Evolutionary conservation across 1,284 basidiomycete species (phyloP).

Genomic region (Coriolopsis trogii): DNA sequence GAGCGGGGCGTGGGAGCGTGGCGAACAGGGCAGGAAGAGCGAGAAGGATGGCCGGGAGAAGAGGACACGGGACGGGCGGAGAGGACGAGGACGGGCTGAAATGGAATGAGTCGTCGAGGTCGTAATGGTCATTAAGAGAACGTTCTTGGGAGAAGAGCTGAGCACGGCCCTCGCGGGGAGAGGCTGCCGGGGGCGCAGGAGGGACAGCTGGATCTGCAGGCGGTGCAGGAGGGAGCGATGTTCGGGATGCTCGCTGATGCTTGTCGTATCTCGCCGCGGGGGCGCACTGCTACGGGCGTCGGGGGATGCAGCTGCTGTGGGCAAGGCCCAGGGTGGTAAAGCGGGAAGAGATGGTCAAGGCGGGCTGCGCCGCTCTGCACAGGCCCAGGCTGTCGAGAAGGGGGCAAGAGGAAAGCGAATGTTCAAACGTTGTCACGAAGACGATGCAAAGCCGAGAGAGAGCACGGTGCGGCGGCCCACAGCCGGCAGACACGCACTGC

Average conservation of each 20-base stretch:
- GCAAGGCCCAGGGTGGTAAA: too few species aligned
- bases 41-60: background rate
- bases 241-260: too few species aligned
- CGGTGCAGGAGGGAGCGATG: slow-evolving; percentile 13
- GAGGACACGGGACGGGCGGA: background rate
- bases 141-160: background rate
- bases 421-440: too few species aligned
- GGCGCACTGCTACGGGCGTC: too few species aligned
- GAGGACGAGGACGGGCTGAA: slow-evolving; percentile 9
- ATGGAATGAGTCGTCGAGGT: slow-evolving; percentile 20
- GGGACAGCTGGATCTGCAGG: slow-evolving; percentile 15
- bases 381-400: too few species aligned
- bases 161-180: background rate
- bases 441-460: background rate
- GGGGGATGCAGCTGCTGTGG: too few species aligned
- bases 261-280: too few species aligned
- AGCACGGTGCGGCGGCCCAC: background rate
- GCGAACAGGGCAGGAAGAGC: background rate
- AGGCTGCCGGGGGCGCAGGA: background rate
- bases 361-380: too few species aligned
- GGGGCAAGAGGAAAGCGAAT: too few species aligned
- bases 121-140: slow-evolving; percentile 8
- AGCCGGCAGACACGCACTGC: slow-evolving; percentile 11
- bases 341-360: too few species aligned
- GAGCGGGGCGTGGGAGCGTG: background rate